Base-by-base conservation (phyloP, 164 flowering plant genomes). In the Annona squamosa region DNA sequence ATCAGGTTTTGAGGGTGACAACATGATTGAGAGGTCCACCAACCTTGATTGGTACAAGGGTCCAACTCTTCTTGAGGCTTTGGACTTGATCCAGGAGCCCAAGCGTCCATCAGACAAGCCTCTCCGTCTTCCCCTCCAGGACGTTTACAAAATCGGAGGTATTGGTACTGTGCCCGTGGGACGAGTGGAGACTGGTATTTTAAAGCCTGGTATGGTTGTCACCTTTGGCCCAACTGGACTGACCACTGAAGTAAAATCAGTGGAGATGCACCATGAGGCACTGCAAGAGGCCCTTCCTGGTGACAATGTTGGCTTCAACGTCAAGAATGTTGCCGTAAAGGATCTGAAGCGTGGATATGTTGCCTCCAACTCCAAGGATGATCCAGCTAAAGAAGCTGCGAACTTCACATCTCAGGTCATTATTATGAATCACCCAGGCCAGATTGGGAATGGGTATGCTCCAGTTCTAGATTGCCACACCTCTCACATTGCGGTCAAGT, bases 31-130 rank as follows among this genome's bases (percentile, higher is more conserved):
- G 80, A 84, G 94, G 77, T 90, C 94, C 10, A 81, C 86, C 12
- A 87, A 87, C 88, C 89, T 87, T 1, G 91, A 88, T 79, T 88
- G 91, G 91, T 88, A 88, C 91, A 88, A 88, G 89, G 91, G 91
- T 4, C 91, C 90, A 19, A 88, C 91, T 43, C 90, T 88, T 62
- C 89, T 88, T 26, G 91, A 88, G 43, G 89, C 89, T 3, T 89
- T 88, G 68, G 89, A 88, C 79, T 2, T 37, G 79, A 79, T 88
- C 77, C 1, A 1, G 0, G 89, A 88, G 84, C 91, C 91, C 48
- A 88, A 88, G 83, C 86, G 91, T 48, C 91, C 91, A 62, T 48
- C 91, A 46, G 91, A 88, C 87, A 88, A 88, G 86, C 89, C 91
- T 68, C 90, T 87, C n/a, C 86, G 90, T 72, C 90, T 87, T 64